Conservation (phyloP, 1,284 basidiomycete genomes). For the Fomes fomentarius region DNA sequence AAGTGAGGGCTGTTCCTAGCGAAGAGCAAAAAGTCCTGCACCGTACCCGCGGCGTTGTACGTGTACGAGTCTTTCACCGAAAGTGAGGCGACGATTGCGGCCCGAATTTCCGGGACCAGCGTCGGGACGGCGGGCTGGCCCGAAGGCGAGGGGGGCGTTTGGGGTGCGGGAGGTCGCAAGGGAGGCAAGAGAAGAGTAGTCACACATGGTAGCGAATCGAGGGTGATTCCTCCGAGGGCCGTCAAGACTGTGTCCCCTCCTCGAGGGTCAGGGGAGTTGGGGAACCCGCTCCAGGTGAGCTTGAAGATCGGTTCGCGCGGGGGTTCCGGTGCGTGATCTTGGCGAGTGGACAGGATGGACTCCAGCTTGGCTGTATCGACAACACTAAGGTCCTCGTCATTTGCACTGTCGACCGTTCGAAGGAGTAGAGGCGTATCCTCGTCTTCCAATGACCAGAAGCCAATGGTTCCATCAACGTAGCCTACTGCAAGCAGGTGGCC, state of each 20-base stretch:
- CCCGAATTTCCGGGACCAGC: conserved; percentile 43
- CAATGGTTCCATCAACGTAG: conserved; percentile 85
- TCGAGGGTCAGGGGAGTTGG: conserved; percentile 62
- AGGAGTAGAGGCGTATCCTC: conserved; percentile 82
- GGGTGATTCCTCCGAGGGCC: conserved; percentile 76
- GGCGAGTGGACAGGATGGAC: conserved; percentile 37
- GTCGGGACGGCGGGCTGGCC: conserved; percentile 17
- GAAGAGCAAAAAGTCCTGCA: conserved; percentile 82
- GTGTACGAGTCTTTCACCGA: conserved; percentile 58
- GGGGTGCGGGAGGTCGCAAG: conserved; percentile 65
- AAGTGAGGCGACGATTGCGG: conserved; percentile 70
- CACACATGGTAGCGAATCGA: conserved; percentile 64
- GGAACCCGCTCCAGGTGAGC: conserved; percentile 81
- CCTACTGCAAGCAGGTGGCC: conserved; percentile 77
- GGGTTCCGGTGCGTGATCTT: conserved; percentile 17
- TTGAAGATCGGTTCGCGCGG: conserved; percentile 87
- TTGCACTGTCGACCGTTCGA: conserved; percentile 59
- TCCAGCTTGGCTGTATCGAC: conserved; percentile 54
- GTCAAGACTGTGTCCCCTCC: conserved; percentile 75
- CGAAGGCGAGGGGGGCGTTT: conserved; percentile 42
- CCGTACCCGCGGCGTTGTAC: conserved; percentile 62
- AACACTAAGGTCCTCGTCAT: conserved; percentile 51
- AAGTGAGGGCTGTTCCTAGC: conserved; percentile 78
- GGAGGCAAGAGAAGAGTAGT: conserved; percentile 75
- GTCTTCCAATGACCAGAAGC: conserved; percentile 87